Percentiles rank a stretch among this genome's conserved stretches.
Evolutionary conservation across 2,329 filamentous ascomycete genomes (phyloP).

Genomic region (Bipolaris zeicola): DNA sequence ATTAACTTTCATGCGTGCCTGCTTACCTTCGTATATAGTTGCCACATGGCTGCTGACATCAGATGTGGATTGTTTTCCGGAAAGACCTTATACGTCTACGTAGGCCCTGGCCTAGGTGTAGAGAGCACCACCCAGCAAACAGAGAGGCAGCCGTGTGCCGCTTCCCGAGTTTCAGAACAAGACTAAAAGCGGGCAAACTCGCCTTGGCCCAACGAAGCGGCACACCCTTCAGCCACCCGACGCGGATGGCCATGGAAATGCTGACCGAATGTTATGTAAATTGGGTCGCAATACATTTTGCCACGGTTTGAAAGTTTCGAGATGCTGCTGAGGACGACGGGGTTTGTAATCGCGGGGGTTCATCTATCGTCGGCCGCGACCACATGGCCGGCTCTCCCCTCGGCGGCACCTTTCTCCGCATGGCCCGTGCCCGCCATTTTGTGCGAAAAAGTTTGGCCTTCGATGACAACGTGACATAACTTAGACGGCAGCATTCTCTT

Average conservation of each 20-base stretch:
- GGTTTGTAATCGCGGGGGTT: slow-evolving; percentile 2
- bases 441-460: slow-evolving; percentile 31
- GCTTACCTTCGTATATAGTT: too few species aligned
- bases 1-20: neutral
- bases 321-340: neutral
- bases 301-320: neutral
- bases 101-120: neutral
- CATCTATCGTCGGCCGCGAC: slow-evolving; percentile 5
- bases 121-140: neutral
- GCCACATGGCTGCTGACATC: neutral
- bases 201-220: neutral
- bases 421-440: slow-evolving; percentile 24
- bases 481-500: slow-evolving; percentile 26
- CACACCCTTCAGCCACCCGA: neutral
- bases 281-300: neutral
- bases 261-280: neutral
- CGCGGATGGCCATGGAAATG: neutral
- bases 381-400: slow-evolving; percentile 3
- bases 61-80: neutral
- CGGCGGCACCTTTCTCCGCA: slow-evolving; percentile 29
- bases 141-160: slow-evolving; percentile 1
- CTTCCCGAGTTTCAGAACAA: slow-evolving; percentile 18
- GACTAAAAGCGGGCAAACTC: neutral
- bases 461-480: slow-evolving; percentile 17
- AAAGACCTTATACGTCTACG: neutral